phyloP scores from a whole-genome alignment of 2,329 filamentous ascomycete genomes.

The Paradendryphiella salina region DNA sequence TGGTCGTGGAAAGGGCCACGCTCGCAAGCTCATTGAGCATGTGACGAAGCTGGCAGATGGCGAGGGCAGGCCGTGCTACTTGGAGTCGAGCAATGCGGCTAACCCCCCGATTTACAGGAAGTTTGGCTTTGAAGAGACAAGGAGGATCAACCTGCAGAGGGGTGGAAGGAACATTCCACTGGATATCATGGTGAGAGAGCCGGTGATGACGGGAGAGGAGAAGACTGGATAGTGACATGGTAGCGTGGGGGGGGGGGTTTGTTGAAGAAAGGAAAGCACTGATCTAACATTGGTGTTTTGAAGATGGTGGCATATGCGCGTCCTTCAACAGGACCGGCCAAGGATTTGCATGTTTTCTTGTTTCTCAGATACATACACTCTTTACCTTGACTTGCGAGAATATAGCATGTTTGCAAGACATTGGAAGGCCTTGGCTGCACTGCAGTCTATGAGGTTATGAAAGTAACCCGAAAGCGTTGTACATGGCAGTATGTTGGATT shows the following conservation, averaged over 20 bases:
- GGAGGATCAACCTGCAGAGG: slow-evolving; percentile 65
- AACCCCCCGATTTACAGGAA: slow-evolving; percentile 75
- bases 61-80: slow-evolving; percentile 70
- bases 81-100: slow-evolving; percentile 71
- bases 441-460: not conserved
- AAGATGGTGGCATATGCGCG: not conserved
- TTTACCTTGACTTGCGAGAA: not conserved
- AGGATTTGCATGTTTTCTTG: not conserved
- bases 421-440: not conserved
- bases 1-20: slow-evolving; percentile 73
- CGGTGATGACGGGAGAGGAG: slow-evolving; percentile 40
- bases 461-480: not conserved
- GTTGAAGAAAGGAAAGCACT: slow-evolving; percentile 11
- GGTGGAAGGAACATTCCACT: slow-evolving; percentile 63
- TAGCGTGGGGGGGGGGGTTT: not conserved
- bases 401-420: not conserved
- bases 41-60: slow-evolving; percentile 68
- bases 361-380: slow-evolving; percentile 3
- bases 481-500: no score
- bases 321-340: slow-evolving; percentile 31
- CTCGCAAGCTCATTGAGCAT: slow-evolving; percentile 69
- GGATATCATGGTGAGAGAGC: slow-evolving; percentile 83
- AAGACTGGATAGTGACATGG: slow-evolving; percentile 17
- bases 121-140: slow-evolving; percentile 70
- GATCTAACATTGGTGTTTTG: slow-evolving; percentile 31